These are phyloP conservation scores for Alternaria infectoria DNA, from an alignment of 2,329 filamentous ascomycete species.

Conservation along the genomic window DNA sequence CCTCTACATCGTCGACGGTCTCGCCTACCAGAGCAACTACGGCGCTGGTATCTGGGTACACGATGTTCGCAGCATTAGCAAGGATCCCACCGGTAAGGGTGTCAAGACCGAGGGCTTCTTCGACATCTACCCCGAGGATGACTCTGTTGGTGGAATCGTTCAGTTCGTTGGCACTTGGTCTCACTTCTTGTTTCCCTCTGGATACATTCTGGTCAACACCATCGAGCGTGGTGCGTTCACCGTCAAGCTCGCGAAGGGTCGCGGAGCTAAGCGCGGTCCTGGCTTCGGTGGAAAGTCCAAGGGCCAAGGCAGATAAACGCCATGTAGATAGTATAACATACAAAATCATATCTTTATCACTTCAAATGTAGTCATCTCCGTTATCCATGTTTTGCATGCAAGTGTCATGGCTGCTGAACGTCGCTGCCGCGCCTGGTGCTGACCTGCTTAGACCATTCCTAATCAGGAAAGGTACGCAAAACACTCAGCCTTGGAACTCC, in stretches of 20 bases:
- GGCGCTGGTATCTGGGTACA: slow-evolving; percentile 49
- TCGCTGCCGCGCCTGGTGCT: neutral
- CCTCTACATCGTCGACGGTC: slow-evolving; percentile 51
- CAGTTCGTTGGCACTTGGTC: slow-evolving; percentile 53
- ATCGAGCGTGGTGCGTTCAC: slow-evolving; percentile 48
- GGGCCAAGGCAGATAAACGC: slow-evolving; percentile 1
- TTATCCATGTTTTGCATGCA: too few relatives aligned
- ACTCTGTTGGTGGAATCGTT: slow-evolving; percentile 43
- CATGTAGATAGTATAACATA: neutral
- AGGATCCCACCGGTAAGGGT: slow-evolving; percentile 46
- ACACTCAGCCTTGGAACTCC: neutral
- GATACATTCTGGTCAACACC: slow-evolving; percentile 46
- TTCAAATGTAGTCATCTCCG: too few relatives aligned
- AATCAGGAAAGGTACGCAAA: neutral
- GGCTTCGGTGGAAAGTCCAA: slow-evolving; percentile 29
- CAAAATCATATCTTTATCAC: neutral
- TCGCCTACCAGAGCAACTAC: slow-evolving; percentile 53
- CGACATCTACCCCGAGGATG: slow-evolving; percentile 52
- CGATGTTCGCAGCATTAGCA: slow-evolving; percentile 48
- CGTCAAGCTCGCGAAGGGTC: slow-evolving; percentile 39
- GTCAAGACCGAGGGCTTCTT: slow-evolving; percentile 52
- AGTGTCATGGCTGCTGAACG: neutral
- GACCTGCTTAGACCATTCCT: neutral
- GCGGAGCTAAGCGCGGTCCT: slow-evolving; percentile 26
- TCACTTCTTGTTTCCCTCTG: slow-evolving; percentile 46